A percentile compares a stretch with the other conserved stretches of the same genome.
Evolutionary conservation across 441 rosid species (phyloP).

Genomic region (Mallotus repandus): DNA sequence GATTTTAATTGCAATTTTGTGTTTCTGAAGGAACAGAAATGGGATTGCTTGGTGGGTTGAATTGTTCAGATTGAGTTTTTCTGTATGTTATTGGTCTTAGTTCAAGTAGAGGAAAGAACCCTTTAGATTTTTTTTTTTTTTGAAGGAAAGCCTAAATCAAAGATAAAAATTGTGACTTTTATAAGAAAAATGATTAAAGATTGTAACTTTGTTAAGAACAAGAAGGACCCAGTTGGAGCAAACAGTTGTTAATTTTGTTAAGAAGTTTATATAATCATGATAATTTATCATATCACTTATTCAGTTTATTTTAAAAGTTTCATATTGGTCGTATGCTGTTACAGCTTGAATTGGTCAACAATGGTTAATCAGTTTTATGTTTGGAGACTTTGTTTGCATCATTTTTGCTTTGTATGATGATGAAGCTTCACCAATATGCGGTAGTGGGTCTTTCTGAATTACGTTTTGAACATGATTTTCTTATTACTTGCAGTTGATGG

Average conservation of each 20-base stretch:
- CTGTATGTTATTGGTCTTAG: constrained; percentile 17
- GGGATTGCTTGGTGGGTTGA: not conserved
- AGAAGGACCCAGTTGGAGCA: constrained; percentile 1
- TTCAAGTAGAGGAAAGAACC: constrained; percentile 22
- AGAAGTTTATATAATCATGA: not conserved
- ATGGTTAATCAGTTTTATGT: not conserved
- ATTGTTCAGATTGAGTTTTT: not conserved
- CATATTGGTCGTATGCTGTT: constrained; percentile 5
- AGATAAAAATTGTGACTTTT: constrained; percentile 14
- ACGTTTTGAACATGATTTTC: constrained; percentile 1
- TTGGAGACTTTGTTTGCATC: not conserved
- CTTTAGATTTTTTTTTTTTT: constrained; percentile 7
- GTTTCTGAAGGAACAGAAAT: not conserved
- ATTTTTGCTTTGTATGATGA: constrained; percentile 2
- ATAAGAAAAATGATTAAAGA: not conserved
- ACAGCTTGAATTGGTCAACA: constrained; percentile 7
- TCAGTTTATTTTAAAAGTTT: constrained; percentile 1
- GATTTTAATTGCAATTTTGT: not conserved
- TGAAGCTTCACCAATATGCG: constrained; percentile 5
- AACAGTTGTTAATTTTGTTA: not conserved
- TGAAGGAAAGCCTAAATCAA: not conserved
- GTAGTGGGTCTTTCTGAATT: constrained; percentile 17
- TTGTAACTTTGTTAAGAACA: constrained; percentile 11
- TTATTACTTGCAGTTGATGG: constrained; percentile 41
- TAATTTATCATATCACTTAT: not conserved